These are phyloP conservation scores for Anethum foeniculum DNA, from an alignment of 140 eudicot species.

Conservation along the genomic window DNA sequence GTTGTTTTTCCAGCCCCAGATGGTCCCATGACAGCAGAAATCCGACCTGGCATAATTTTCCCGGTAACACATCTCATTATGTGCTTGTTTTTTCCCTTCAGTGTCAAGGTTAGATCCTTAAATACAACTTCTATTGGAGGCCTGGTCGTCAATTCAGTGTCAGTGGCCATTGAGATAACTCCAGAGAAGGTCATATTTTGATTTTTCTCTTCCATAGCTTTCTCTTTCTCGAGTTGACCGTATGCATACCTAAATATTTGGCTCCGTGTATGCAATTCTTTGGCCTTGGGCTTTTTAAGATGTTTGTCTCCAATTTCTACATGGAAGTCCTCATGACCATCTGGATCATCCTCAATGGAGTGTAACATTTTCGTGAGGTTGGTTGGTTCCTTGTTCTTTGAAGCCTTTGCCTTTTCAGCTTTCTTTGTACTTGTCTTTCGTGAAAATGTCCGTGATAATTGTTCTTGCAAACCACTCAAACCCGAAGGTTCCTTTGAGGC, in stretches of 20 bases:
- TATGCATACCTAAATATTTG: slow-evolving; percentile 87
- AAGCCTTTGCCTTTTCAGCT: slow-evolving; percentile 9
- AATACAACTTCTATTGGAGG: slow-evolving; percentile 72
- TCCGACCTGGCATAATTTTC: slow-evolving; percentile 68
- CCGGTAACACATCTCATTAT: slow-evolving; percentile 90
- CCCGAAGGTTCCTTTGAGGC: slow-evolving; percentile 55
- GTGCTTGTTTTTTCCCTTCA: slow-evolving; percentile 59
- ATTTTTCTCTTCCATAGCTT: slow-evolving; percentile 71
- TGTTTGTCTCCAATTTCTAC: slow-evolving; percentile 54
- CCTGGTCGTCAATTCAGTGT: slow-evolving; percentile 48
- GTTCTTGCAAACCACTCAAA: slow-evolving; percentile 63
- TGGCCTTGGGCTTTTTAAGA: slow-evolving; percentile 46
- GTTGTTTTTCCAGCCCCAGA: slow-evolving; percentile 97
- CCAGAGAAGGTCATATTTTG: slow-evolving; percentile 74
- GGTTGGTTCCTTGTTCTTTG: slow-evolving; percentile 37
- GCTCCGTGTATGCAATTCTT: slow-evolving; percentile 69
- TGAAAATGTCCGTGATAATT: slow-evolving; percentile 73
- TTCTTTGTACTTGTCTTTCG: slow-evolving; percentile 25
- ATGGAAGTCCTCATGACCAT: slow-evolving; percentile 47
- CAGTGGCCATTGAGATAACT: slow-evolving; percentile 65
- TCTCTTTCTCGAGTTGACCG: slow-evolving; percentile 92
- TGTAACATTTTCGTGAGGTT: slow-evolving; percentile 58
- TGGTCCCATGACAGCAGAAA: slow-evolving; percentile 97
- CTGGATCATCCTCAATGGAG: slow-evolving; percentile 43
- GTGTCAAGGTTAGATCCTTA: slow-evolving; percentile 72